Percentiles rank a stretch among this genome's conserved stretches.
Conservation (phyloP, 1,284 basidiomycete species). For the Sporisorium reilianum region DNA sequence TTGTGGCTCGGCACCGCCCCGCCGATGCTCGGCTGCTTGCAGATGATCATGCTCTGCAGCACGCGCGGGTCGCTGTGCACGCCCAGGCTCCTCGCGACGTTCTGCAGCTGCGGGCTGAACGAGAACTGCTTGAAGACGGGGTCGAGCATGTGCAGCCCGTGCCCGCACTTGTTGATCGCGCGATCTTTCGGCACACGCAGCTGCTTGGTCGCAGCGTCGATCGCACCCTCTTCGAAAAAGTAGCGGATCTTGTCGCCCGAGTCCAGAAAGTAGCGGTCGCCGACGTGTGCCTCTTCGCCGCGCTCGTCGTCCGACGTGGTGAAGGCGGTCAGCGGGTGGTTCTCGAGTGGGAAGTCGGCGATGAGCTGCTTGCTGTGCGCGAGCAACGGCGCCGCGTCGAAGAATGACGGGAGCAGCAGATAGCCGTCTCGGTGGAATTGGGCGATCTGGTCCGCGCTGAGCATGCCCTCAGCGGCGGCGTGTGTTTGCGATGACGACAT, state of each 20-base stretch:
- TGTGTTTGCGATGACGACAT: not conserved
- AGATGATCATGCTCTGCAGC: constrained; percentile 87
- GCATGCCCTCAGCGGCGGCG: constrained; percentile 8
- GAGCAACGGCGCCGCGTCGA: constrained; percentile 78
- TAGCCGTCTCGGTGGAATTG: constrained; percentile 74
- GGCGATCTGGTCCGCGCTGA: constrained; percentile 42
- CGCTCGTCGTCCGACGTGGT: constrained; percentile 74
- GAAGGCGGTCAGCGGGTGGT: constrained; percentile 92
- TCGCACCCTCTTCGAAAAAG: constrained; percentile 85
- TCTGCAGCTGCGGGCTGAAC: constrained; percentile 39
- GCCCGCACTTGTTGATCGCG: constrained; percentile 61
- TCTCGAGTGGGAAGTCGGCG: constrained; percentile 78
- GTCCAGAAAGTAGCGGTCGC: constrained; percentile 90
- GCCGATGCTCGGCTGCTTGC: constrained; percentile 69
- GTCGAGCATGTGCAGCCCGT: constrained; percentile 82
- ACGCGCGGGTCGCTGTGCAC: constrained; percentile 72
- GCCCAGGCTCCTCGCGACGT: constrained; percentile 45
- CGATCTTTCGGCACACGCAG: constrained; percentile 33
- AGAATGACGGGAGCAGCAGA: constrained; percentile 81
- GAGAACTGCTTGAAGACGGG: constrained; percentile 74
- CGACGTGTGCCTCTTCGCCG: constrained; percentile 68
- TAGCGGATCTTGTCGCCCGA: constrained; percentile 84
- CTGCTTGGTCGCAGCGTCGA: constrained; percentile 49
- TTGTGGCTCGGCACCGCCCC: constrained; percentile 71
- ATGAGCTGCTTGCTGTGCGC: constrained; percentile 77